Evolutionary conservation across 1,284 basidiomycete genomes (phyloP).

Genomic region (Pseudozyma thailandica): DNA sequence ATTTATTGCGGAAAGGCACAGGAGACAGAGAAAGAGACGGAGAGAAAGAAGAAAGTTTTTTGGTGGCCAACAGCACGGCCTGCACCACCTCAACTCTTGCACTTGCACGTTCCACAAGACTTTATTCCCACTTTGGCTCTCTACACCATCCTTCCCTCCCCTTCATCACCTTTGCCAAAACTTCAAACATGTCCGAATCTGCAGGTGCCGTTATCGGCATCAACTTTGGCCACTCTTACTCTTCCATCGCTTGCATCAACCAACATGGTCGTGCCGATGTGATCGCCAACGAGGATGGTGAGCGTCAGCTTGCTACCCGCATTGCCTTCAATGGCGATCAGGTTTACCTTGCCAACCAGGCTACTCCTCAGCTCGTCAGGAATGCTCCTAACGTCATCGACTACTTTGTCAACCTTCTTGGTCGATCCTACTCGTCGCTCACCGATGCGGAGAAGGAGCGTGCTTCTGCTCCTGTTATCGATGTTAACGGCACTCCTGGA

Average conservation of each 20-base stretch:
- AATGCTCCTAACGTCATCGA: slow-evolving; percentile 94
- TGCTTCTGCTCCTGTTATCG: slow-evolving; percentile 86
- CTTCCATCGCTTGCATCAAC: slow-evolving; percentile 93
- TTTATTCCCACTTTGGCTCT: not conserved
- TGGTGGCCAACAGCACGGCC: no score
- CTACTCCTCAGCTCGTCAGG: slow-evolving; percentile 92
- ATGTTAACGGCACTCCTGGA: slow-evolving; percentile 71
- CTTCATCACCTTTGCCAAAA: not conserved
- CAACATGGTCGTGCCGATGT: slow-evolving; percentile 73
- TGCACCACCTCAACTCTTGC: no score
- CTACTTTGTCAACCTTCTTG: slow-evolving; percentile 91
- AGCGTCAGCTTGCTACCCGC: slow-evolving; percentile 95
- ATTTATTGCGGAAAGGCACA: not conserved
- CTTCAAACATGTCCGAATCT: slow-evolving; percentile 53
- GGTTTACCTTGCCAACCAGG: slow-evolving; percentile 91
- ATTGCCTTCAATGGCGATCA: slow-evolving; percentile 81
- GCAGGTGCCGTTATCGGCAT: slow-evolving; percentile 78
- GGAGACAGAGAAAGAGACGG: not conserved
- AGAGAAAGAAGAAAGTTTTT: slow-evolving; percentile 3
- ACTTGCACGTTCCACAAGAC: not conserved
- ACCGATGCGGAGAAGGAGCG: slow-evolving; percentile 76
- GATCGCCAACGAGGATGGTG: slow-evolving; percentile 99
- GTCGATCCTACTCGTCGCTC: slow-evolving; percentile 85
- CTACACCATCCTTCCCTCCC: slow-evolving; percentile 1
- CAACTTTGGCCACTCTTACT: slow-evolving; percentile 96